Percentiles rank a stretch among this genome's conserved stretches.
These are phyloP conservation scores for Ogataea corticis DNA, from an alignment of 805 yeast species.

Conservation along the genomic window DNA sequence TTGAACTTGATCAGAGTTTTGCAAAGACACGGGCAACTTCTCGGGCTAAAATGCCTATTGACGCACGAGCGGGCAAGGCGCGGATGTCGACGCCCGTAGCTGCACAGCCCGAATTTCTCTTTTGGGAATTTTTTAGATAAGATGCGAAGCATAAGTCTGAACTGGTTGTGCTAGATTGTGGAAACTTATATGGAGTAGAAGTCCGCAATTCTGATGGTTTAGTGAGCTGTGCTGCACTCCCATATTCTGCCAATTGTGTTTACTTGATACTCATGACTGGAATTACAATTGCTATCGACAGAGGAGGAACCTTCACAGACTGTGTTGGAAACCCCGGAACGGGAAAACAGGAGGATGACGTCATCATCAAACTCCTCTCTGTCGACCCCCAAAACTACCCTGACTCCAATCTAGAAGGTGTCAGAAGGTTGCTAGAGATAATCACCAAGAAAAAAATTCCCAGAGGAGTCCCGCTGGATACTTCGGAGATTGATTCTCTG, in stretches of 20 bases:
- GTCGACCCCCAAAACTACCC: constrained; percentile 83
- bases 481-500: constrained; percentile 60
- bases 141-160: too few species aligned
- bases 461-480: constrained; percentile 56
- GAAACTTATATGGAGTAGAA: too few species aligned
- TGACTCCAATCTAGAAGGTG: constrained; percentile 91
- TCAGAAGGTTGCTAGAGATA: constrained; percentile 68
- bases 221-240: too few species aligned
- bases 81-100: neutral
- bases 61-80: neutral
- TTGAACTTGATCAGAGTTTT: too few species aligned
- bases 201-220: too few species aligned
- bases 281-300: constrained; percentile 42
- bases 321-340: constrained; percentile 52
- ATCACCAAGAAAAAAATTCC: constrained; percentile 55
- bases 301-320: constrained; percentile 93
- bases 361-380: constrained; percentile 52
- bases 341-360: constrained; percentile 46
- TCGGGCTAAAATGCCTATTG: too few species aligned
- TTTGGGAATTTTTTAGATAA: neutral
- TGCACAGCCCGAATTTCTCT: neutral
- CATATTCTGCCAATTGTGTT: too few species aligned
- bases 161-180: too few species aligned
- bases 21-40: neutral
- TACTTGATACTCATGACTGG: too few species aligned